Percentiles rank a stretch among this genome's conserved stretches.
Conservation (phyloP, 257 asterid genomes). For the Cordia subcordata region DNA sequence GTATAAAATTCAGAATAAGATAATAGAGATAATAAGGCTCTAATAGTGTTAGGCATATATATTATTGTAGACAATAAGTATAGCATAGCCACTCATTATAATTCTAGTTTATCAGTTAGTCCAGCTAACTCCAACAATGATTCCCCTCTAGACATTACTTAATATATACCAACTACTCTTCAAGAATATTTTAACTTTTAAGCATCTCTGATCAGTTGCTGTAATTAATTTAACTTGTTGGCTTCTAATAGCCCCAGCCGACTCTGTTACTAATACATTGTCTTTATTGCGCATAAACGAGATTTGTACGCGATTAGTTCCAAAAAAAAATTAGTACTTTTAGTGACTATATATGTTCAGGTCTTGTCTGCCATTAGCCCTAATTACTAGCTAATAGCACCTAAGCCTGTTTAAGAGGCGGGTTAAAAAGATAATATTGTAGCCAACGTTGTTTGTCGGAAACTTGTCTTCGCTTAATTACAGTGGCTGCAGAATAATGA, state of each 20-base stretch:
- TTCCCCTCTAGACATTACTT: not conserved
- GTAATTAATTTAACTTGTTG: not conserved
- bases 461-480: constrained; percentile 29
- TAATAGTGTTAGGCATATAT: too few species aligned
- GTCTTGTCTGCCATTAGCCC: constrained; percentile 44
- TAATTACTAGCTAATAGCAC: too few species aligned
- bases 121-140: constrained; percentile 10
- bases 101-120: too few species aligned
- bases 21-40: too few species aligned
- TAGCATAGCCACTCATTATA: too few species aligned
- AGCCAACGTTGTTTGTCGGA: constrained; percentile 36
- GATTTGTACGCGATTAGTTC: constrained; percentile 18
- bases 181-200: not conserved
- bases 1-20: too few species aligned
- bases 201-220: constrained; percentile 9
- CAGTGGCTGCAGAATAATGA: constrained; percentile 6
- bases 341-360: constrained; percentile 21
- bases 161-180: too few species aligned
- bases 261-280: not conserved
- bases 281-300: constrained; percentile 3
- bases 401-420: constrained; percentile 11
- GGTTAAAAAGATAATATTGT: constrained; percentile 19
- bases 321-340: constrained; percentile 4
- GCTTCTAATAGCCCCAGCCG: constrained; percentile 6
- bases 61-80: too few species aligned